Base-by-base conservation (phyloP, 768 basidiomycete species). In the Termitomyces sp. region DNA sequence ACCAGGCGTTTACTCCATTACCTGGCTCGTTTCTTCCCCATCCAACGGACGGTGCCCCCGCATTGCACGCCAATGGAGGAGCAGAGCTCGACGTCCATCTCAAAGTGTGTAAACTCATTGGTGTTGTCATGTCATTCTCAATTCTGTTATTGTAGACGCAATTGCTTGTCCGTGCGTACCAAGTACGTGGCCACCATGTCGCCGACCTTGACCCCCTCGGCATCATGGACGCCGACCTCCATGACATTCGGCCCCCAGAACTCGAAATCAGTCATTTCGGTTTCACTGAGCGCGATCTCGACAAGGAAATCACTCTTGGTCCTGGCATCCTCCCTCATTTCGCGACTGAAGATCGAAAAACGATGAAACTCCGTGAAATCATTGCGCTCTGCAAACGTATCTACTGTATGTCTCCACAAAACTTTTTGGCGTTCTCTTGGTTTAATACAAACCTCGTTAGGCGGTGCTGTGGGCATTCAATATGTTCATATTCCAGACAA, bases 401-500 rank as follows among this genome's bases (percentile, higher is more conserved):
- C 59, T 99, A 99, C 73, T 98, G 97, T 95, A 68, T 68, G 91
- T 79, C 16, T 46, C 39, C 37, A 43, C 4, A 24, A 32, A 37
- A 2, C 59, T 51, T 55, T 53, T 20, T 55, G 56, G 44, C n/a
- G 0, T 4, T 36, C 12, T 33, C 44, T 46, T 20, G 9, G 18
- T 51, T 9, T 22, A 26, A 55, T 42, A 27, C 26, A 68, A 53
- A 39, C 55, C 51, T 45, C 20, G 8, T 22, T 64, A 95, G 93
- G 92, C 66, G 91, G 92, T 55, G 87, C 89, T 57, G 79, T 96
- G 60, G 93, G 93, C 53, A 88, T 92, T 57, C 93, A 96, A 69
- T 96, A 95, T 69, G 80, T 91, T 46, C 97, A 99, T 75, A 99
- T 99, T 59, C 93, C 96, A 27, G 93, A 97, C 81, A 93, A 96